These are phyloP conservation scores for Ramularia endophylla DNA, from an alignment of 2,329 filamentous ascomycete species.

Conservation along the genomic window DNA sequence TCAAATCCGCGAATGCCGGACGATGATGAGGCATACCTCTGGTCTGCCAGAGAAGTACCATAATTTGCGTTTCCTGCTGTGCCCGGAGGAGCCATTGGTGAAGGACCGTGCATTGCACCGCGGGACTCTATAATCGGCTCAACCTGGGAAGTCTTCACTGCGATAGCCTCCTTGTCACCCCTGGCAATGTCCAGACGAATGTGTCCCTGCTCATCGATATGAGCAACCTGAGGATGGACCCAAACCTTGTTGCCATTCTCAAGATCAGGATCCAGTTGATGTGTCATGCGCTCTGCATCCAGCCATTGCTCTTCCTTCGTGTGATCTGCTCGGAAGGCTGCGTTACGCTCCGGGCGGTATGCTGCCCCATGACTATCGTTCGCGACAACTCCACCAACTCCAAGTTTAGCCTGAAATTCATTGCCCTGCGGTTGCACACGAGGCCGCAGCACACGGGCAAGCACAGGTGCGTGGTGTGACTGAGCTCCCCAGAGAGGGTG, in stretches of 20 bases:
- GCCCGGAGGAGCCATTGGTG: conserved; percentile 7
- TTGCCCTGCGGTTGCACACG: conserved; percentile 33
- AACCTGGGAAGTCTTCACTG: conserved; percentile 26
- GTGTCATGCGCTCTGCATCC: conserved; percentile 35
- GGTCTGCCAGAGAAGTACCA: conserved; percentile 22
- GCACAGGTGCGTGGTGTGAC: conserved; percentile 44
- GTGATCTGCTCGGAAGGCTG: not conserved
- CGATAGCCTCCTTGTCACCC: conserved; percentile 28
- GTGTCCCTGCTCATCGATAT: conserved; percentile 40
- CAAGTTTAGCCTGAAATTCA: conserved; percentile 33
- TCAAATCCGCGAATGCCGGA: conserved; percentile 21
- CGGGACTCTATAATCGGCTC: conserved; percentile 21
- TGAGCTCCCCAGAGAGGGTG: conserved; percentile 58
- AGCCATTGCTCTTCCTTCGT: conserved; percentile 32
- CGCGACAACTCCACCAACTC: conserved; percentile 41
- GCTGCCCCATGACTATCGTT: conserved; percentile 25
- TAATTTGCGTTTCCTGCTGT: conserved; percentile 21
- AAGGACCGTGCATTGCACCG: conserved; percentile 6
- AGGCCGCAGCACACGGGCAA: conserved; percentile 52
- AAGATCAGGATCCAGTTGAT: conserved; percentile 38
- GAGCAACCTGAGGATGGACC: conserved; percentile 44
- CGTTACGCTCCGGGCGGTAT: not conserved
- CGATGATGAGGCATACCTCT: conserved; percentile 8
- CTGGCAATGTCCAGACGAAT: conserved; percentile 34
- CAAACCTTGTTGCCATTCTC: conserved; percentile 49